A percentile compares a stretch with the other conserved stretches of the same genome.
These are phyloP conservation scores for Blastocystis sp. DNA, from an alignment of 352 stramenopile species.

Conservation along the genomic window DNA sequence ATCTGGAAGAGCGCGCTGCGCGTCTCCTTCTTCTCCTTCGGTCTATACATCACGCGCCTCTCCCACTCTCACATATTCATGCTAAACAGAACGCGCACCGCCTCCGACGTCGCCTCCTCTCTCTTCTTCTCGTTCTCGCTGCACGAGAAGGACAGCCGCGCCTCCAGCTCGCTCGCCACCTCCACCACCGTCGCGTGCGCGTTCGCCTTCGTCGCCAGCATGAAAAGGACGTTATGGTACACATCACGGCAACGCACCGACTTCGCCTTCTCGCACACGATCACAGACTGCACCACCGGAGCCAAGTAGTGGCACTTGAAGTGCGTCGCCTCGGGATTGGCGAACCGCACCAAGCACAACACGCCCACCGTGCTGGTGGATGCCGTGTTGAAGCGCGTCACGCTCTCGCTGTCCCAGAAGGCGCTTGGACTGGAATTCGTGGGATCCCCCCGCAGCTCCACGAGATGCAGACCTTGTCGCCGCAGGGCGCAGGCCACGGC, in stretches of 20 bases:
- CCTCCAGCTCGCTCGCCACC: slow-evolving; percentile 23
- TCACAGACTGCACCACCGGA: slow-evolving; percentile 3
- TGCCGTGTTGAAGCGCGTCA: not conserved
- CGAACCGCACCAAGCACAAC: slow-evolving; percentile 25
- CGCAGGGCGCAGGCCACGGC: not conserved
- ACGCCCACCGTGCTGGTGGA: not conserved
- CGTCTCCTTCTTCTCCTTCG: slow-evolving; percentile 21
- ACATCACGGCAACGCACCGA: not conserved
- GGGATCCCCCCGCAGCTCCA: not conserved
- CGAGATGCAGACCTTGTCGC: not conserved
- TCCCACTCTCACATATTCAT: not conserved
- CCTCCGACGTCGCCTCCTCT: not conserved
- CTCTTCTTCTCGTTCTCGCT: not conserved
- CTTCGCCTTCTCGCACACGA: slow-evolving; percentile 24
- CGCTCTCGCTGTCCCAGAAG: not conserved
- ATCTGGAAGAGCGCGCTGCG: slow-evolving; percentile 22
- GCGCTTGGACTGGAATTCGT: not conserved
- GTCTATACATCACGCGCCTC: not conserved
- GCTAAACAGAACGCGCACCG: slow-evolving; percentile 1
- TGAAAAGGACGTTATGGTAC: slow-evolving; percentile 59
- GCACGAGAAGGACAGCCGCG: not conserved
- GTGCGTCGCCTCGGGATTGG: not conserved
- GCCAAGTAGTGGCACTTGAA: not conserved
- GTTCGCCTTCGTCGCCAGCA: slow-evolving; percentile 16
- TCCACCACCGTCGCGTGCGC: slow-evolving; percentile 5